Conservation (phyloP, 208 protist genomes). For the Trypanosoma scelopori region DNA sequence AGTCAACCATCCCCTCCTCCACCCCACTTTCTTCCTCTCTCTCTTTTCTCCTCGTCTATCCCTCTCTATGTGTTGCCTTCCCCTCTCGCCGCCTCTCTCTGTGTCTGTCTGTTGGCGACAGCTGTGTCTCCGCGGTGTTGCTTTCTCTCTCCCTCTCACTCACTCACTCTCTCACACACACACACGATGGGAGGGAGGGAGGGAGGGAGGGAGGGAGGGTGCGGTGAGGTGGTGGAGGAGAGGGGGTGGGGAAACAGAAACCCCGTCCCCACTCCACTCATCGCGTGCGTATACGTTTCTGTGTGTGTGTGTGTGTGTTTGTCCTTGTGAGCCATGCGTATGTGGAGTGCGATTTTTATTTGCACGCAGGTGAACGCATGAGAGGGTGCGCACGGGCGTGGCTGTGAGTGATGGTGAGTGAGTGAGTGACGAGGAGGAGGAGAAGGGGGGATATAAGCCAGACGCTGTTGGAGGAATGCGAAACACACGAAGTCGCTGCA, state of each 20-base stretch:
- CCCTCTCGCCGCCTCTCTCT: constrained; percentile 3
- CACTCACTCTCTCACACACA: no score
- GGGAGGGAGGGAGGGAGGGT: no score
- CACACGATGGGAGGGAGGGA: no score
- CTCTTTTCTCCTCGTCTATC: constrained; percentile 1
- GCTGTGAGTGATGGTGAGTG: no score
- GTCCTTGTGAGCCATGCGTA: not conserved
- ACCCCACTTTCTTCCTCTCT: constrained; percentile 8
- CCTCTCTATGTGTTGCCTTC: not conserved
- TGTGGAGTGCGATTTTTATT: not conserved
- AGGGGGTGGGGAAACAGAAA: not conserved
- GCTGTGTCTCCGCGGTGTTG: constrained; percentile 28
- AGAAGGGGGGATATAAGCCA: no score
- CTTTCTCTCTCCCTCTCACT: not conserved
- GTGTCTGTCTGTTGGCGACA: constrained; percentile 9
- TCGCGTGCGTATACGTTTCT: not conserved
- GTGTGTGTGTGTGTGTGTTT: not conserved
- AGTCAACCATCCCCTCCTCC: constrained; percentile 9
- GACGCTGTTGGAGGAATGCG: not conserved
- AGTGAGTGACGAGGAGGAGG: not conserved
- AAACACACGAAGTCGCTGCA: not conserved
- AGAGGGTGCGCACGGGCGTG: no score
- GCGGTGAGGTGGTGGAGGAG: no score
- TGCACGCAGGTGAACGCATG: constrained; percentile 22
- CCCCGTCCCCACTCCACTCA: constrained; percentile 7